Evolutionary conservation across 768 basidiomycete species (phyloP).

Genomic region (Pulveroboletus ravenelii): DNA sequence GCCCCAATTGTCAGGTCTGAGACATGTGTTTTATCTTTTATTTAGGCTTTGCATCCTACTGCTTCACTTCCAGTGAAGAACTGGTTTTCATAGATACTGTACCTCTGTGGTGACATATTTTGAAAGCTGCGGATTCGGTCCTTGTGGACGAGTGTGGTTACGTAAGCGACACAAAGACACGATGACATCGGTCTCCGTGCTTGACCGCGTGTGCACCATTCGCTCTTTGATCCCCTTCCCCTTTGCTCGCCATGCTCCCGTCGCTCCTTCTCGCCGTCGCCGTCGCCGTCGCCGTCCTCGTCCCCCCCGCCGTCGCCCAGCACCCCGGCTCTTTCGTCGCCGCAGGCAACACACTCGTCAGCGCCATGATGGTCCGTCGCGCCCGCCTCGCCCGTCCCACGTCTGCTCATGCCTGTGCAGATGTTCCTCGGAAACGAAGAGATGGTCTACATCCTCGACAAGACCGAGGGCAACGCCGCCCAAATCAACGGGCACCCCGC

Average conservation of each 20-base stretch:
- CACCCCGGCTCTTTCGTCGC: conserved; percentile 15
- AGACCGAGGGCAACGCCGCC: conserved; percentile 70
- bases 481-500: conserved; percentile 67
- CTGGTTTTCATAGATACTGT: too few relatives aligned
- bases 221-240: conserved; percentile 5
- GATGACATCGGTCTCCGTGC: too few relatives aligned
- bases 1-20: too few relatives aligned
- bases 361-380: conserved; percentile 47
- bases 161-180: too few relatives aligned
- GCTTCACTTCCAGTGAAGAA: too few relatives aligned
- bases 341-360: conserved; percentile 37
- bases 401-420: conserved; percentile 29
- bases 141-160: too few relatives aligned
- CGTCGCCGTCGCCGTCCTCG: too few relatives aligned
- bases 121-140: too few relatives aligned
- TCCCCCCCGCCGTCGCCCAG: conserved; percentile 8
- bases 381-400: not conserved
- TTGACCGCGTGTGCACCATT: not conserved
- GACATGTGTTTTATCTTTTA: too few relatives aligned
- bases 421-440: conserved; percentile 76
- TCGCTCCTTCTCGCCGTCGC: not conserved
- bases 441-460: conserved; percentile 87
- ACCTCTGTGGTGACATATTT: too few relatives aligned
- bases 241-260: conserved; percentile 2
- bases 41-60: too few relatives aligned